Conservation (phyloP, 257 asterid species). For the Capsicum baccatum region DNA sequence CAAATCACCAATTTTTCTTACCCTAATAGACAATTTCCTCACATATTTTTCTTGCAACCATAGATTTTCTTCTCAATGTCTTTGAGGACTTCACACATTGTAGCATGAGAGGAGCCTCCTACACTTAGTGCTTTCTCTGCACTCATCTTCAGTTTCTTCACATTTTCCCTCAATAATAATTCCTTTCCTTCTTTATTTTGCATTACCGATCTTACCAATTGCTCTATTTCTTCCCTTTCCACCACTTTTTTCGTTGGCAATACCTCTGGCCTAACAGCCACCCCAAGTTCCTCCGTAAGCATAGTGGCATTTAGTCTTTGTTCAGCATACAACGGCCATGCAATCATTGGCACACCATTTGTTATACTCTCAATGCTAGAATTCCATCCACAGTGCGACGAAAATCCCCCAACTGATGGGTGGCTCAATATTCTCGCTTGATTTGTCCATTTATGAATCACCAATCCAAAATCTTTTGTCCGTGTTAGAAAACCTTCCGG, state of each 20-base stretch:
- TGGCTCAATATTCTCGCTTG: slow-evolving; percentile 34
- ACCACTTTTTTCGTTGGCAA: slow-evolving; percentile 28
- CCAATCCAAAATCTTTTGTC: slow-evolving; percentile 13
- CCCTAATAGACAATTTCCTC: neutral
- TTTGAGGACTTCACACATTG: slow-evolving; percentile 24
- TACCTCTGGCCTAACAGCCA: slow-evolving; percentile 35
- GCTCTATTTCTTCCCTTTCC: slow-evolving; percentile 35
- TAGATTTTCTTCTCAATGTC: neutral
- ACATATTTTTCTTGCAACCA: neutral
- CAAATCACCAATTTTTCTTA: too few species aligned
- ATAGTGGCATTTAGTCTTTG: slow-evolving; percentile 33
- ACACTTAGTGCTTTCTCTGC: neutral
- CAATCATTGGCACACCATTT: slow-evolving; percentile 38
- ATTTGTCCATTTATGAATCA: slow-evolving; percentile 26
- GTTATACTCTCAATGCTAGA: slow-evolving; percentile 33
- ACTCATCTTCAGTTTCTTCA: slow-evolving; percentile 27
- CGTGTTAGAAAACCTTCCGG: slow-evolving; percentile 34
- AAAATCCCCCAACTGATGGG: slow-evolving; percentile 35
- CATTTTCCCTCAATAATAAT: slow-evolving; percentile 28
- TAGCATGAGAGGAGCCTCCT: slow-evolving; percentile 31
- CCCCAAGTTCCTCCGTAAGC: slow-evolving; percentile 34
- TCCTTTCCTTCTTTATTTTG: slow-evolving; percentile 22
- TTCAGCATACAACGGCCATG: slow-evolving; percentile 38
- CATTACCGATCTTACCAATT: slow-evolving; percentile 35
- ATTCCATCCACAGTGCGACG: slow-evolving; percentile 45